Percentiles rank a stretch among this genome's conserved stretches.
phyloP scores from a whole-genome alignment of 345 rosid genomes.

The Excoecaria cochinchinensis region DNA sequence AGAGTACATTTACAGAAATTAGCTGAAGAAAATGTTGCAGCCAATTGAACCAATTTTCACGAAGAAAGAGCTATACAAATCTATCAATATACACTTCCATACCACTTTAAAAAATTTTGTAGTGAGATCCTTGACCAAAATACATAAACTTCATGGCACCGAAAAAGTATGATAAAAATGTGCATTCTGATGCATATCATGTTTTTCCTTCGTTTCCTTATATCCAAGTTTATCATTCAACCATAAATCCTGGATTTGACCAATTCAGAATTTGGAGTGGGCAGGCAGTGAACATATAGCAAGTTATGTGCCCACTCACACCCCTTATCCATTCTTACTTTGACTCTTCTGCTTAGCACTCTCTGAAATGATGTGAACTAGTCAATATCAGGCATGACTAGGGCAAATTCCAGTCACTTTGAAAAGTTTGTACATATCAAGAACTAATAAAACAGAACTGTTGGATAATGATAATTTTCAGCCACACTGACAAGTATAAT shows the following conservation, averaged over 20 bases:
- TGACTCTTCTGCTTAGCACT: no score
- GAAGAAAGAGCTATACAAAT: background rate
- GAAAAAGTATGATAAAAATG: background rate
- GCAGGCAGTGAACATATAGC: background rate
- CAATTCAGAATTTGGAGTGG: background rate
- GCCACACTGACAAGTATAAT: no score
- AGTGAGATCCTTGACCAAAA: background rate
- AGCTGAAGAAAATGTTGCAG: conserved; percentile 8
- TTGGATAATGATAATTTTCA: no score
- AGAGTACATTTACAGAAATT: background rate
- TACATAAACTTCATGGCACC: background rate
- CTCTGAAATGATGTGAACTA: background rate
- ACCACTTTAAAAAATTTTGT: background rate
- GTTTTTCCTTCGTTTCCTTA: background rate
- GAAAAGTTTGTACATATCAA: background rate
- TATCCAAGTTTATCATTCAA: background rate
- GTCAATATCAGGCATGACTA: background rate
- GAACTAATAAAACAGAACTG: no score
- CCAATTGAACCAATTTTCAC: background rate
- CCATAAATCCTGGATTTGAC: background rate
- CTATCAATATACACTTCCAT: background rate
- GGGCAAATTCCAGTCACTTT: background rate
- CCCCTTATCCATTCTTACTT: no score
- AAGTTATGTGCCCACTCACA: no score
- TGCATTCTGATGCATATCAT: no score